Percentiles rank a stretch among this genome's conserved stretches.
Conservation (phyloP, 305 asterid genomes). For the Fraxinus dipetala region DNA sequence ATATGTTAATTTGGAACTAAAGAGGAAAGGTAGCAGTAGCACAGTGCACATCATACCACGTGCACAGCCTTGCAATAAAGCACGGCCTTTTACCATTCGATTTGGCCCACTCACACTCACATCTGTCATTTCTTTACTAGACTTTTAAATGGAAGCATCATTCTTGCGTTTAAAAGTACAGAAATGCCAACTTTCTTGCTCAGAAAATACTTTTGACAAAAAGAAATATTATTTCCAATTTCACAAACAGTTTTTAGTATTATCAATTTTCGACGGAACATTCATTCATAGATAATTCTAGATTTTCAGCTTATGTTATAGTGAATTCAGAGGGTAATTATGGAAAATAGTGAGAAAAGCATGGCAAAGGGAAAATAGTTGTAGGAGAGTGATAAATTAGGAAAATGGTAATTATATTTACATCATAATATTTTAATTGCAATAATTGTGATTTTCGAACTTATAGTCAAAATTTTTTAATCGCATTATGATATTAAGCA, state of each 20-base stretch:
- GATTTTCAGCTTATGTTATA: too few species aligned
- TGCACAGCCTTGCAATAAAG: conserved; percentile 24
- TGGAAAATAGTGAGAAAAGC: not conserved
- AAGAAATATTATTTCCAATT: not conserved
- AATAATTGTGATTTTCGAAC: too few species aligned
- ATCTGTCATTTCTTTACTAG: conserved; percentile 21
- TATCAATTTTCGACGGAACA: not conserved
- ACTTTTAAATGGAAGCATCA: conserved; percentile 28
- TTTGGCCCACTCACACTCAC: not conserved
- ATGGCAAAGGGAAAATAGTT: not conserved
- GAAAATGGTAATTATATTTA: not conserved
- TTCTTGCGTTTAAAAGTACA: conserved; percentile 32
- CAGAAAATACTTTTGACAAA: not conserved
- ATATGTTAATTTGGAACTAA: conserved; percentile 12
- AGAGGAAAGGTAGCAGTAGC: conserved; percentile 6
- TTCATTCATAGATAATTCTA: not conserved
- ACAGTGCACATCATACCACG: conserved; percentile 9
- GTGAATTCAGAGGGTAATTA: too few species aligned
- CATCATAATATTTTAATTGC: too few species aligned
- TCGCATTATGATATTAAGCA: too few species aligned
- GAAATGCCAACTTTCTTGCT: not conserved
- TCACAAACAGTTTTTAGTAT: not conserved
- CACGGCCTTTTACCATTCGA: not conserved
- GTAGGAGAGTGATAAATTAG: too few species aligned
- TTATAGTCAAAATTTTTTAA: too few species aligned